Percentiles rank a stretch among this genome's conserved stretches.
Conservation (phyloP, 1,284 basidiomycete genomes). For the Pascua sp. region DNA sequence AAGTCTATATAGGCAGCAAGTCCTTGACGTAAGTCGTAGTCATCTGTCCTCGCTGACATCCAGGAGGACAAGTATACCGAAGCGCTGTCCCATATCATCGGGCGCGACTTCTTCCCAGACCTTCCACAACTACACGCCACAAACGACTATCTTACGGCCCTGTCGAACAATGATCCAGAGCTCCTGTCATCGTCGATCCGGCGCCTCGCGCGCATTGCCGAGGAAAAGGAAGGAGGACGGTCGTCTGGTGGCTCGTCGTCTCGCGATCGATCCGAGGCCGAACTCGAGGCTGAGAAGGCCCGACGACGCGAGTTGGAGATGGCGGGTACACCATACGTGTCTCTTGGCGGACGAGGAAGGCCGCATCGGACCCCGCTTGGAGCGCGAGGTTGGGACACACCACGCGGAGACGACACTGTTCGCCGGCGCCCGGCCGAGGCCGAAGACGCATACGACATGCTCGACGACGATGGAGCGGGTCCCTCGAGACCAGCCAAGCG, state of each 20-base stretch:
- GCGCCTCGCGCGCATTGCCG: constrained; percentile 61
- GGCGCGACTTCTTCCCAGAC: constrained; percentile 94
- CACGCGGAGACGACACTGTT: constrained; percentile 4
- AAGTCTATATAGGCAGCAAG: constrained; percentile 42
- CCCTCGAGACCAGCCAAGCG: neutral
- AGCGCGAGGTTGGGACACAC: constrained; percentile 45
- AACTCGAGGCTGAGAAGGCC: constrained; percentile 6
- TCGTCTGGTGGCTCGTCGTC: constrained; percentile 3
- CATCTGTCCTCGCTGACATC: constrained; percentile 9
- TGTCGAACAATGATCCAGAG: constrained; percentile 66
- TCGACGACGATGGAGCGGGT: constrained; percentile 10
- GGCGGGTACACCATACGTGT: constrained; percentile 40
- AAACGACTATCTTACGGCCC: constrained; percentile 75
- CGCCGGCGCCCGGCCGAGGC: constrained; percentile 9
- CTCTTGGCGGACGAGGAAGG: neutral
- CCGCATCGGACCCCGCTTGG: constrained; percentile 33
- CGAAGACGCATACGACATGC: constrained; percentile 2
- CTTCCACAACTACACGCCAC: constrained; percentile 81
- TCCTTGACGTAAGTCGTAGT: constrained; percentile 36
- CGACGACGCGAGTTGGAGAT: constrained; percentile 13
- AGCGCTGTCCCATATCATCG: constrained; percentile 88
- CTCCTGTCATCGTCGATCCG: constrained; percentile 70
- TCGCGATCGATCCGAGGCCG: constrained; percentile 2
- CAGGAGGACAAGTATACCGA: constrained; percentile 89
- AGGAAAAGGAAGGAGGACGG: constrained; percentile 33